Conservation (phyloP, 495 filamentous ascomycete species). For the Elasticomyces elasticus region DNA sequence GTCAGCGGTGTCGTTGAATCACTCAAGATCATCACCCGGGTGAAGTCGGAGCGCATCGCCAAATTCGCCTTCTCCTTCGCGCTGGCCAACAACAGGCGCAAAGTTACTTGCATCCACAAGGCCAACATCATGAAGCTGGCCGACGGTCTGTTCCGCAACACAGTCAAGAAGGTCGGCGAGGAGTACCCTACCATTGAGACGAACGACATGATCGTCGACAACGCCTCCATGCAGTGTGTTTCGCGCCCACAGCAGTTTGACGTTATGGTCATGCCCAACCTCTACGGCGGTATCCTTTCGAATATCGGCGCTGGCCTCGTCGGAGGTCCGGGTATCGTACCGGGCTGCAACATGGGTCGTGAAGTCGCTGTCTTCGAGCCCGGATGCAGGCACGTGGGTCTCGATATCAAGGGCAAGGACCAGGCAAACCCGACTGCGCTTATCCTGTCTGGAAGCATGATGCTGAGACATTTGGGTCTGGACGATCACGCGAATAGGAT, state of each 20-base stretch:
- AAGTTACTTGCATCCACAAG: conserved; percentile 99
- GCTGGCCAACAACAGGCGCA: conserved; percentile 94
- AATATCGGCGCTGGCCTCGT: conserved; percentile 99
- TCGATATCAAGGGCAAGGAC: conserved; percentile 98
- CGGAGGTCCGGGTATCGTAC: conserved; percentile 91
- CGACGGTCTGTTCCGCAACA: conserved; percentile 95
- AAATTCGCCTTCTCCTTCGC: conserved; percentile 98
- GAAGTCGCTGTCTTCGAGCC: conserved; percentile 98
- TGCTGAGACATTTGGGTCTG: conserved; percentile 87
- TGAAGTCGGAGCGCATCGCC: conserved; percentile 95
- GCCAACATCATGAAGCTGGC: conserved; percentile 99
- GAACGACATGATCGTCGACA: conserved; percentile 99
- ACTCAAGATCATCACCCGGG: conserved; percentile 97
- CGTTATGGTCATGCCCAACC: conserved; percentile 99
- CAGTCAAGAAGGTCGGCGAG: conserved; percentile 83
- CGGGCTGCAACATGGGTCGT: conserved; percentile 98
- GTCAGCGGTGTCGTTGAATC: conserved; percentile 96
- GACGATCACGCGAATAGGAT: conserved; percentile 97
- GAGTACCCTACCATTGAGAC: conserved; percentile 88
- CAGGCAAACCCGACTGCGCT: conserved; percentile 97
- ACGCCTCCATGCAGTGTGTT: conserved; percentile 98
- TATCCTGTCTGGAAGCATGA: conserved; percentile 89
- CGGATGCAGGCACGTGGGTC: conserved; percentile 94
- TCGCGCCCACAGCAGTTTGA: conserved; percentile 94
- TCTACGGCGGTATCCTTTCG: conserved; percentile 97